Evolutionary conservation across 2,329 filamentous ascomycete genomes (phyloP).

Genomic region (Drechslera avenae): DNA sequence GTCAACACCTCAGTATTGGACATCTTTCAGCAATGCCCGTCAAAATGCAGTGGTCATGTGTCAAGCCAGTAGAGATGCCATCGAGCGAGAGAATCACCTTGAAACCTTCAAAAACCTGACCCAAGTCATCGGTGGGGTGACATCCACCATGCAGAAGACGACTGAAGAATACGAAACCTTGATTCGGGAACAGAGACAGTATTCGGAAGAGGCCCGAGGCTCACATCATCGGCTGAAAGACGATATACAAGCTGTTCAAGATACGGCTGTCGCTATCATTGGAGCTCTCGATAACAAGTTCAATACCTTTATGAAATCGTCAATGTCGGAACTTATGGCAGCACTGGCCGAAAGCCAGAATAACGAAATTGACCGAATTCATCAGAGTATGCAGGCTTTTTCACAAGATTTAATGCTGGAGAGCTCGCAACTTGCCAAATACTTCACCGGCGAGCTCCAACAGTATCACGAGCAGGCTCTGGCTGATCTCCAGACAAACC

Average conservation of each 20-base stretch:
- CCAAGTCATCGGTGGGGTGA: conserved; percentile 30
- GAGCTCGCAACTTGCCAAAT: conserved; percentile 21
- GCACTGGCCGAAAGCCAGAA: conserved; percentile 24
- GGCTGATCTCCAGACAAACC: conserved; percentile 18
- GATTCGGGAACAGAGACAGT: conserved; percentile 31
- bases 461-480: conserved; percentile 22
- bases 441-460: conserved; percentile 22
- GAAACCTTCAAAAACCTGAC: conserved; percentile 43
- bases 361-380: conserved; percentile 20
- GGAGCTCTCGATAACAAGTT: conserved; percentile 26
- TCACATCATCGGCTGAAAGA: conserved; percentile 26
- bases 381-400: conserved; percentile 26
- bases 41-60: conserved; percentile 68
- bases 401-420: conserved; percentile 26
- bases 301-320: conserved; percentile 24
- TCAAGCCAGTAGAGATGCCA: conserved; percentile 62
- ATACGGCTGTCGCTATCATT: conserved; percentile 27
- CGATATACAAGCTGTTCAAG: conserved; percentile 24
- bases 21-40: conserved; percentile 66
- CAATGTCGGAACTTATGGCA: conserved; percentile 25
- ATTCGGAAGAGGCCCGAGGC: conserved; percentile 25
- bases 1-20: conserved; percentile 64
- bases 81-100: conserved; percentile 58
- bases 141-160: conserved; percentile 27
- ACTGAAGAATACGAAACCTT: conserved; percentile 32